phyloP scores from a whole-genome alignment of 2,329 filamentous ascomycete species.

The Epichloe gansuensis region DNA sequence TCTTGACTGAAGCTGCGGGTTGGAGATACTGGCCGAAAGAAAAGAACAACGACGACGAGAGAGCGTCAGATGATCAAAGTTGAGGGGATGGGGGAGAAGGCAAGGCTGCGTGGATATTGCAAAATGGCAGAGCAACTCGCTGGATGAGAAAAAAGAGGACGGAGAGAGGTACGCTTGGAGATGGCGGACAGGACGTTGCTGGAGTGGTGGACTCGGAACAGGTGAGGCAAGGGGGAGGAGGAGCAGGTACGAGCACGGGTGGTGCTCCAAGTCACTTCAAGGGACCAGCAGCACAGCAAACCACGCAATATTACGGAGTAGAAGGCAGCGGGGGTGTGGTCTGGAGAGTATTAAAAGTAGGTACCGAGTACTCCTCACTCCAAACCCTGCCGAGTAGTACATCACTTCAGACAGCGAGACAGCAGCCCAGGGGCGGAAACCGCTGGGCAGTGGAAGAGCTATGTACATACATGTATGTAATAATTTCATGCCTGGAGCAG shows the following conservation, averaged over 20 bases:
- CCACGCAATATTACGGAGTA: neutral
- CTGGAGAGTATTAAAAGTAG: too few relatives aligned
- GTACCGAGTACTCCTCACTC: neutral
- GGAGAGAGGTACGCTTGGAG: constrained; percentile 6
- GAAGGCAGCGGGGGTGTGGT: neutral
- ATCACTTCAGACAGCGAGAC: too few relatives aligned
- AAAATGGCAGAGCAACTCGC: constrained; percentile 5
- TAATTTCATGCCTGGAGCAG: constrained; percentile 10
- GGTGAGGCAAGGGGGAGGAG: constrained; percentile 3
- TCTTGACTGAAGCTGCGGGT: constrained; percentile 8
- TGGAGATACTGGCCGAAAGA: constrained; percentile 5
- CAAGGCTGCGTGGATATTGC: constrained; percentile 2
- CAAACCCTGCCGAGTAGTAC: too few relatives aligned
- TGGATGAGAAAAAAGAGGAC: constrained; percentile 7
- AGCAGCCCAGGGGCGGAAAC: neutral
- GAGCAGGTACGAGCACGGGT: constrained; percentile 6
- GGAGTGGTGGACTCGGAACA: constrained; percentile 1
- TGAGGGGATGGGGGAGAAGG: constrained; percentile 5
- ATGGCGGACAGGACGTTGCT: constrained; percentile 5
- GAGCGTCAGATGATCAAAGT: constrained; percentile 5
- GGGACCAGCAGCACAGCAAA: neutral
- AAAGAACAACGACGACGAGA: constrained; percentile 8
- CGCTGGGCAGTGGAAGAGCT: constrained; percentile 1
- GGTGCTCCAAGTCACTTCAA: neutral
- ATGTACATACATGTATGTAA: too few relatives aligned